Conservation (phyloP, 2,329 filamentous ascomycete species). For the Epichloe baconii region DNA sequence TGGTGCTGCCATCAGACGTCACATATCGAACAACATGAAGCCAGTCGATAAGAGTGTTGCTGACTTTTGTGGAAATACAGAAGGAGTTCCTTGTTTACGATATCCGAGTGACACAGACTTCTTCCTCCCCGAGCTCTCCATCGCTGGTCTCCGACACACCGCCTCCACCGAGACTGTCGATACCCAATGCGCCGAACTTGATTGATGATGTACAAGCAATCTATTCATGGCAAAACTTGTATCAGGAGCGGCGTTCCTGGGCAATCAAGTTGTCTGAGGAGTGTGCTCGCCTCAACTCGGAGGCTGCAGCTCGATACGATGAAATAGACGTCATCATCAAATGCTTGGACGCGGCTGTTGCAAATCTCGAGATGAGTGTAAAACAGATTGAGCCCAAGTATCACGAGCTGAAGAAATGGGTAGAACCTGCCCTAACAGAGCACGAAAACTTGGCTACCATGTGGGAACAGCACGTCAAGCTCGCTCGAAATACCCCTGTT, state of each 20-base stretch:
- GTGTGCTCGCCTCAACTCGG: constrained; percentile 51
- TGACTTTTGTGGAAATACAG: constrained; percentile 26
- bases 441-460: constrained; percentile 49
- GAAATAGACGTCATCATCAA: constrained; percentile 67
- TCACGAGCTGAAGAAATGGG: constrained; percentile 57
- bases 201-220: constrained; percentile 69
- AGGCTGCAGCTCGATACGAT: constrained; percentile 51
- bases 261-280: constrained; percentile 56
- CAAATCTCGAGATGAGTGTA: constrained; percentile 68
- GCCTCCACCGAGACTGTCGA: constrained; percentile 39
- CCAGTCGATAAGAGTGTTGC: background rate
- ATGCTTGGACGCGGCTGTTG: constrained; percentile 71
- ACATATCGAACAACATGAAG: background rate
- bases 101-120: constrained; percentile 54
- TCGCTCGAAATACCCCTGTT: constrained; percentile 51
- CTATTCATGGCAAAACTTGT: constrained; percentile 78
- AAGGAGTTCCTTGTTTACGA: constrained; percentile 90
- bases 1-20: constrained; percentile 14
- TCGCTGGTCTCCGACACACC: constrained; percentile 35
- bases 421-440: constrained; percentile 52
- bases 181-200: constrained; percentile 64
- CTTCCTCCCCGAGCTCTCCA: constrained; percentile 31
- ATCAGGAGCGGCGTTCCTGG: constrained; percentile 71
- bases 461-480: constrained; percentile 56
- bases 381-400: constrained; percentile 60